Base-by-base conservation (phyloP, 2,329 filamentous ascomycete species). In the Arachnomyces sp. region DNA sequence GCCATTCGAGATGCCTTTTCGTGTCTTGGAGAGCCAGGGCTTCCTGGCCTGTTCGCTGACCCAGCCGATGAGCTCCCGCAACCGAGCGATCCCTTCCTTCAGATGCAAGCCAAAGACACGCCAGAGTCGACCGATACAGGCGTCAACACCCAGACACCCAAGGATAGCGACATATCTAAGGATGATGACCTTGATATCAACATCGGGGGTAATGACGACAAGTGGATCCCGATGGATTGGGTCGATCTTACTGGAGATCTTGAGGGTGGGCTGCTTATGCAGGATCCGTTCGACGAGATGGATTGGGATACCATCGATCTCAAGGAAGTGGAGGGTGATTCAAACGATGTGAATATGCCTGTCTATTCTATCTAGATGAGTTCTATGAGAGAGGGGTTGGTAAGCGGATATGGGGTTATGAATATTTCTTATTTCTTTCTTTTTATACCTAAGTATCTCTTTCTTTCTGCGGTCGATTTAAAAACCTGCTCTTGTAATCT, bases 231-330 rank as follows among this genome's bases (percentile, higher is more conserved):
- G 4, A 29, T 45, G 6, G 58, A 61, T 39, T 64, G 60, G 61
- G 47, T 55, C 32, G 53, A 51, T 47, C 46, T 57, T 8, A 51
- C 57, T 28, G 51, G 55, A 20, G 41, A 51, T 5, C 43, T 55
- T 28, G 54, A 54, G 36, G 47, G 49, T 39, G 47, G 44, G 9
- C 41, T 55, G 33, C 15, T 53, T 16, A 50, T 52, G 43, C 54
- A 51, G 30, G 52, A 58, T 5, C 44, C 54, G 5, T 57, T 55
- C 43, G 48, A 54, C 30, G 55, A 57, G 28, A 51, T 66, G 25
- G 60, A 67, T 39, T 68, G 64, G 62, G 61, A 66, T n/a, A 49
- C 50, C 9, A 43, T 62, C 29, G 56, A 61, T n/a, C 50, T 49
- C 8, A 56, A 56, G 15, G 54, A 57, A 20, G 49, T 50, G 16